Percentiles rank a stretch among this genome's conserved stretches.
Conservation (phyloP, 2,329 filamentous ascomycete species). For the Whalleya microplaca region DNA sequence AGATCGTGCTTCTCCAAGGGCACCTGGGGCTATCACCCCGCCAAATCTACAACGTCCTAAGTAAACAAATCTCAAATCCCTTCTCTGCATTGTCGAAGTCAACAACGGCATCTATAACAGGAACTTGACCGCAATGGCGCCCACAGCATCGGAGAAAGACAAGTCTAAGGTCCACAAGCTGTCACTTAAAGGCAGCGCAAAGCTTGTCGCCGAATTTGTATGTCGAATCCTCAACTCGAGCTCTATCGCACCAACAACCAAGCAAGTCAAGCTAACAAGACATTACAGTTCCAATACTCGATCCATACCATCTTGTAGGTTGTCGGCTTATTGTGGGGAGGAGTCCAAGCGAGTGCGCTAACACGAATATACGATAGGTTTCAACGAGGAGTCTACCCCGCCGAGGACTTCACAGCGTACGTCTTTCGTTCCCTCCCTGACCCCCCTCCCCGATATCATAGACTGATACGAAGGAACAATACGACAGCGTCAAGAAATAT, state of each 20-base stretch:
- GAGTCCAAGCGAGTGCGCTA: neutral
- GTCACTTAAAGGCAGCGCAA: slow-evolving; percentile 80
- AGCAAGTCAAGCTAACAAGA: neutral
- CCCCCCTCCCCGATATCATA: neutral
- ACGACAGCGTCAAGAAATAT: slow-evolving; percentile 85
- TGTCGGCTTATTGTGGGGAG: neutral
- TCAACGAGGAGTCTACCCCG: slow-evolving; percentile 83
- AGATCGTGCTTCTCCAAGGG: too few species aligned
- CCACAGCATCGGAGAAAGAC: slow-evolving; percentile 52
- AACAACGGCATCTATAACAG: neutral
- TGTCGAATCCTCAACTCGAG: too few species aligned
- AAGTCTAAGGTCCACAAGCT: slow-evolving; percentile 95
- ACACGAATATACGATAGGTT: slow-evolving; percentile 59
- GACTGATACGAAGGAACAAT: slow-evolving; percentile 3
- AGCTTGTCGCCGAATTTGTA: slow-evolving; percentile 94
- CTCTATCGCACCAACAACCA: too few species aligned
- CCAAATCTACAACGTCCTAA: slow-evolving; percentile 26
- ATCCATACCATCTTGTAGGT: slow-evolving; percentile 90
- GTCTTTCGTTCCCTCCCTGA: slow-evolving; percentile 36
- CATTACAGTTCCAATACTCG: slow-evolving; percentile 84
- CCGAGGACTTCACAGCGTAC: slow-evolving; percentile 93
- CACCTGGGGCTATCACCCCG: too few species aligned
- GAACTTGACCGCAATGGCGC: slow-evolving; percentile 28
- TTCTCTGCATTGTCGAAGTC: neutral
- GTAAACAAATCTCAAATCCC: slow-evolving; percentile 32